phyloP scores from a whole-genome alignment of 805 yeast species.

The Wickerhamiella parazyma region DNA sequence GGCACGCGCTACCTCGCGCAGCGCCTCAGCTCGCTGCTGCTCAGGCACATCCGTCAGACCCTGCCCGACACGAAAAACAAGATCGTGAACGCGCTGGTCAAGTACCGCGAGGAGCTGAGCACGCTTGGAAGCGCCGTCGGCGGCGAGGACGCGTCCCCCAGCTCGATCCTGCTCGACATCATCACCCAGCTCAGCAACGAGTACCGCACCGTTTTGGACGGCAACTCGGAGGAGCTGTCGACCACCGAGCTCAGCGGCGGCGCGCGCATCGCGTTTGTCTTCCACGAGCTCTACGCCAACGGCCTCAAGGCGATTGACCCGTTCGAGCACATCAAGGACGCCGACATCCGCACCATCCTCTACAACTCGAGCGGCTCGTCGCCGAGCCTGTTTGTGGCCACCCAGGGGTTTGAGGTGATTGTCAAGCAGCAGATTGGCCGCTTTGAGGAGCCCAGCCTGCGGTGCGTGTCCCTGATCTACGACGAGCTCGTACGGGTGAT shows the following conservation, averaged over 20 bases:
- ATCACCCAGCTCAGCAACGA: slow-evolving; percentile 89
- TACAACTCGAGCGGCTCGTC: slow-evolving; percentile 94
- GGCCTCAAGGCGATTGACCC: slow-evolving; percentile 90
- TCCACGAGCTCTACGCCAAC: slow-evolving; percentile 88
- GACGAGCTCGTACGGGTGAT: slow-evolving; percentile 89
- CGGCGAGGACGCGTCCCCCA: slow-evolving; percentile 51
- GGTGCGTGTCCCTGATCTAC: slow-evolving; percentile 80
- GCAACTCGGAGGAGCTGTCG: slow-evolving; percentile 81
- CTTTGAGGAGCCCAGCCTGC: slow-evolving; percentile 83
- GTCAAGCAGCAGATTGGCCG: slow-evolving; percentile 88
- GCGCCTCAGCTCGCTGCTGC: slow-evolving; percentile 72
- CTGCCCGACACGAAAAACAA: slow-evolving; percentile 88
- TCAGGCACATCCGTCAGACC: slow-evolving; percentile 78
- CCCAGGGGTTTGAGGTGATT: slow-evolving; percentile 90
- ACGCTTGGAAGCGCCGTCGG: slow-evolving; percentile 71
- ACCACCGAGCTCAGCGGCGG: slow-evolving; percentile 91
- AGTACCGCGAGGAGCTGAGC: slow-evolving; percentile 66
- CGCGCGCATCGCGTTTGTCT: slow-evolving; percentile 92
- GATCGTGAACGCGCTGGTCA: slow-evolving; percentile 70
- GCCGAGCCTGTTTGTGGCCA: slow-evolving; percentile 91
- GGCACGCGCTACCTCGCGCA: slow-evolving; percentile 97
- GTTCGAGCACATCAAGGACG: slow-evolving; percentile 88
- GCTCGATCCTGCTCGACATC: slow-evolving; percentile 76
- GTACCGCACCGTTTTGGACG: slow-evolving; percentile 79
- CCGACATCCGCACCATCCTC: slow-evolving; percentile 91